Conservation (phyloP, 371 early-diverging fungal species). For the Mortierella sp. region DNA sequence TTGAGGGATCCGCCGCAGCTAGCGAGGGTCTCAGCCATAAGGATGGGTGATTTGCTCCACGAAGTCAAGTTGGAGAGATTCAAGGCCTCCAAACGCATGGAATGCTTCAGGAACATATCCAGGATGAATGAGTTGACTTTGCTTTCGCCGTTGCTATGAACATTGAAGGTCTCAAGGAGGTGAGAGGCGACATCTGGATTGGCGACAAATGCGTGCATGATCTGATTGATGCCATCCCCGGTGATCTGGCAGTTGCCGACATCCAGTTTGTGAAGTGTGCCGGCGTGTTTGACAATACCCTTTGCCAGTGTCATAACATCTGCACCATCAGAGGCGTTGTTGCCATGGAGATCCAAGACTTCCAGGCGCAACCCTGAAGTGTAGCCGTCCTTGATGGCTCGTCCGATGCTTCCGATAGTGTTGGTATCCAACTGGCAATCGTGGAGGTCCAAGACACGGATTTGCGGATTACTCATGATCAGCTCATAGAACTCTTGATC, state of each 20-base stretch:
- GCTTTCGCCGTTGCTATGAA: slow-evolving; percentile 38
- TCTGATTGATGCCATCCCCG: slow-evolving; percentile 53
- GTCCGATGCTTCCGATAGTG: slow-evolving; percentile 43
- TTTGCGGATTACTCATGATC: slow-evolving; percentile 53
- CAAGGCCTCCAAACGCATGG: slow-evolving; percentile 43
- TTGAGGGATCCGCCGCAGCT: slow-evolving; percentile 38
- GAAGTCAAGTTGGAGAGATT: slow-evolving; percentile 46
- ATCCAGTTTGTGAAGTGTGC: slow-evolving; percentile 33
- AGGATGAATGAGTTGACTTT: slow-evolving; percentile 52
- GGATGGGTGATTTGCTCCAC: slow-evolving; percentile 52
- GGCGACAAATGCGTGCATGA: slow-evolving; percentile 55
- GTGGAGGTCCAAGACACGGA: slow-evolving; percentile 31
- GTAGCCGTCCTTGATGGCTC: slow-evolving; percentile 34
- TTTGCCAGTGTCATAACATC: slow-evolving; percentile 52
- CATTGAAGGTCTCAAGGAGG: slow-evolving; percentile 32
- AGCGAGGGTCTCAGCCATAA: slow-evolving; percentile 51
- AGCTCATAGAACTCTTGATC: slow-evolving; percentile 52
- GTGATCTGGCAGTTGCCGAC: slow-evolving; percentile 49
- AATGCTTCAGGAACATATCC: slow-evolving; percentile 52
- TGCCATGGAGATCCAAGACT: slow-evolving; percentile 28
- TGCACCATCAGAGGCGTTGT: slow-evolving; percentile 44
- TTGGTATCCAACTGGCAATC: slow-evolving; percentile 33
- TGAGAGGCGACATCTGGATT: slow-evolving; percentile 53
- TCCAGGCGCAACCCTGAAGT: slow-evolving; percentile 33
- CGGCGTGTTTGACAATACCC: slow-evolving; percentile 53